phyloP scores from a whole-genome alignment of 805 yeast species.

The Cyberlindnera veronae region DNA sequence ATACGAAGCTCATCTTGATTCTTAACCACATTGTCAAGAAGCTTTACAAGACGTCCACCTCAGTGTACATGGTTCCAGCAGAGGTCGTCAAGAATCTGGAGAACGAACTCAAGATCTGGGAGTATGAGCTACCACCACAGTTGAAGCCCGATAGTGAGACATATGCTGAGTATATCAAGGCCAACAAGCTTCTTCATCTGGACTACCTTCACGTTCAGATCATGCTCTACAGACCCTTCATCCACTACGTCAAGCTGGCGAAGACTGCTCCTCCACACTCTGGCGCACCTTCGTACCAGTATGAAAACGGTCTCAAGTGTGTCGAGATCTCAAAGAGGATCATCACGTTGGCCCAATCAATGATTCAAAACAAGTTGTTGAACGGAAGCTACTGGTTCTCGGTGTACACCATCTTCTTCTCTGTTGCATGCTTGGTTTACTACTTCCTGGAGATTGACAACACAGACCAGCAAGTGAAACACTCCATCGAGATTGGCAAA shows the following conservation, averaged over 20 bases:
- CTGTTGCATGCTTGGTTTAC: constrained; percentile 83
- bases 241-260: constrained; percentile 50
- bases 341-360: constrained; percentile 72
- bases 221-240: constrained; percentile 84
- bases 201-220: constrained; percentile 79
- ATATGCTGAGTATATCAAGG: constrained; percentile 50
- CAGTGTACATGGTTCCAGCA: constrained; percentile 28
- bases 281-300: constrained; percentile 36
- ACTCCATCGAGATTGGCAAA: constrained; percentile 79
- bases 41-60: constrained; percentile 63
- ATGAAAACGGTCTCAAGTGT: constrained; percentile 78
- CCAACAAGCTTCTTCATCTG: constrained; percentile 70
- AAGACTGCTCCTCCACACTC: constrained; percentile 34
- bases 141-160: not conserved
- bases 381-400: constrained; percentile 94
- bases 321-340: constrained; percentile 80
- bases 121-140: constrained; percentile 43
- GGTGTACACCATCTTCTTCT: constrained; percentile 88
- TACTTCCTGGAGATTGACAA: constrained; percentile 48
- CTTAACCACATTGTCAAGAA: constrained; percentile 67
- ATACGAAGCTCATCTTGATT: constrained; percentile 69
- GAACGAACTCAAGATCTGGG: not conserved
- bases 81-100: constrained; percentile 38
- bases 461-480: constrained; percentile 49
- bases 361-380: constrained; percentile 67